Conservation (phyloP, 805 yeast genomes). For the Zygotorulaspora florentina region DNA sequence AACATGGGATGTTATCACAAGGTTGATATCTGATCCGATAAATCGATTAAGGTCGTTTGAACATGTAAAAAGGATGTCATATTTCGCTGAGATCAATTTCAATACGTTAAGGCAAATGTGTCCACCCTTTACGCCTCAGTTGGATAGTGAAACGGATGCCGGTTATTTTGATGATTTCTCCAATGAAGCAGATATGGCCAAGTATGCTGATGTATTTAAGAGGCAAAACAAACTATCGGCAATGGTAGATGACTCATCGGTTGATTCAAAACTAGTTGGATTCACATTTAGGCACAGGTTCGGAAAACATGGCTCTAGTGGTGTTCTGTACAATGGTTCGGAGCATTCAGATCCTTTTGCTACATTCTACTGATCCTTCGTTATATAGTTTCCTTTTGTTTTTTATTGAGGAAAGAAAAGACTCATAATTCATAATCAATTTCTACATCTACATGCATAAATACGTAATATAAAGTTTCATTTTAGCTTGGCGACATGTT, state of each 20-base stretch:
- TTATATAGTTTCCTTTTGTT: background rate
- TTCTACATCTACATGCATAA: no score
- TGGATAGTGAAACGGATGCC: conserved; percentile 96
- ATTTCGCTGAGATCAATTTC: conserved; percentile 85
- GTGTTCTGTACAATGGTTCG: conserved; percentile 34
- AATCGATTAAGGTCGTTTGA: conserved; percentile 72
- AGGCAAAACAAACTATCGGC: conserved; percentile 83
- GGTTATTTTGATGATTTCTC: conserved; percentile 98
- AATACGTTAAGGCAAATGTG: conserved; percentile 57
- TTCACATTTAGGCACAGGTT: conserved; percentile 87
- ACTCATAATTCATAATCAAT: no score
- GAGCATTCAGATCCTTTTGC: conserved; percentile 38
- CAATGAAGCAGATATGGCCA: conserved; percentile 95
- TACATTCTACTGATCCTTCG: conserved; percentile 29
- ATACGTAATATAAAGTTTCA: no score
- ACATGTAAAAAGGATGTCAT: conserved; percentile 74
- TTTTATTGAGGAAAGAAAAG: no score
- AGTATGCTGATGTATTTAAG: conserved; percentile 94
- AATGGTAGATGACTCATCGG: conserved; percentile 50
- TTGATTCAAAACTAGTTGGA: conserved; percentile 79
- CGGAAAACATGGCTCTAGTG: conserved; percentile 38
- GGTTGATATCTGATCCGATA: conserved; percentile 74
- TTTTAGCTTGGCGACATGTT: no score
- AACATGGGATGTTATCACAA: conserved; percentile 85
- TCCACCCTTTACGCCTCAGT: conserved; percentile 96